A percentile compares a stretch with the other conserved stretches of the same genome.
These are phyloP conservation scores for Papiliotrema flavescens DNA, from an alignment of 1,284 basidiomycete species.

Conservation along the genomic window DNA sequence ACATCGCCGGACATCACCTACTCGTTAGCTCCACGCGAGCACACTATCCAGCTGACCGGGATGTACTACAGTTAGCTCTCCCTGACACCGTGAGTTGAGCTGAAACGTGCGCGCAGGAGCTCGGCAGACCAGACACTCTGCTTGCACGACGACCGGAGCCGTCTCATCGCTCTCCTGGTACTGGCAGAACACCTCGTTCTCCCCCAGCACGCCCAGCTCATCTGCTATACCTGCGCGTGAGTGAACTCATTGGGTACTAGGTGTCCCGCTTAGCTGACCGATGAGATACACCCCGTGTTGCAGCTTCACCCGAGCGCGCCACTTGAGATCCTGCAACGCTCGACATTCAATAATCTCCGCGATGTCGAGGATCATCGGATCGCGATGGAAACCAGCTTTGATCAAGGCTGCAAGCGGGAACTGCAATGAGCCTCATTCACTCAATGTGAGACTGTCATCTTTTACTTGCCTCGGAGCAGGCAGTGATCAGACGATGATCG, in stretches of 20 bases:
- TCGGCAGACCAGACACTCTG: constrained; percentile 42
- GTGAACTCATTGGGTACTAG: background rate
- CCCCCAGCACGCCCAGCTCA: constrained; percentile 37
- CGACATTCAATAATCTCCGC: constrained; percentile 39
- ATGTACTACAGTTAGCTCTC: constrained; percentile 7
- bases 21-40: background rate
- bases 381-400: constrained; percentile 36
- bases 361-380: constrained; percentile 44
- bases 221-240: constrained; percentile 38
- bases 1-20: constrained; percentile 42
- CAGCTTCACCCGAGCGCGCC: constrained; percentile 43
- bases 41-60: constrained; percentile 6
- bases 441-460: background rate
- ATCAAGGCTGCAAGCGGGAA: constrained; percentile 41
- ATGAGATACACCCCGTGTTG: constrained; percentile 43
- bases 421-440: constrained; percentile 11
- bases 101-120: constrained; percentile 40
- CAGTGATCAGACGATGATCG: constrained; percentile 21
- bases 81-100: background rate
- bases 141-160: constrained; percentile 26
- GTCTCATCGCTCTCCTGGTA: constrained; percentile 35
- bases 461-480: constrained; percentile 24
- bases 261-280: constrained; percentile 18
- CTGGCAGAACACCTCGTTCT: constrained; percentile 48
- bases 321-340: constrained; percentile 47